phyloP scores from a whole-genome alignment of 768 basidiomycete genomes.

The Phaeolepiota aurea region DNA sequence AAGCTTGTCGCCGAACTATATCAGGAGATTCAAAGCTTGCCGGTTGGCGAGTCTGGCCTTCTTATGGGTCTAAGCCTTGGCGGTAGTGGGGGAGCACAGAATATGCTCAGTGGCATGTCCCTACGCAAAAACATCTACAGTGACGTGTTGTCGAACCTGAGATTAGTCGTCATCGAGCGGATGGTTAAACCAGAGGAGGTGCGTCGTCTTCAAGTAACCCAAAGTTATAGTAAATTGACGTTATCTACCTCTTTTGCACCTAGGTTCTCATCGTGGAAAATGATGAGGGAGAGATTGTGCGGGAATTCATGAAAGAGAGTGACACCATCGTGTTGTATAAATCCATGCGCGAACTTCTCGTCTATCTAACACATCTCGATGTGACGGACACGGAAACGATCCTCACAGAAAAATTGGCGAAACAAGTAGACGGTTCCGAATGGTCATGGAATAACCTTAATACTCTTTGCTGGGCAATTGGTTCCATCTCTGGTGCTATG shows the following conservation, averaged over 20 bases:
- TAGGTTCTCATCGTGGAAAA: constrained; percentile 98
- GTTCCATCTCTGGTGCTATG: constrained; percentile 98
- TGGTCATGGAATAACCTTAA: constrained; percentile 99
- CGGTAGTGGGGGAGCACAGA: constrained; percentile 50
- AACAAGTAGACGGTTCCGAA: constrained; percentile 95
- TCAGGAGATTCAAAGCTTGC: constrained; percentile 90
- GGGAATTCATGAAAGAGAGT: constrained; percentile 98
- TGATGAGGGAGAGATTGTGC: constrained; percentile 98
- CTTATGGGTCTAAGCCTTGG: constrained; percentile 88
- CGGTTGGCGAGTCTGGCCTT: constrained; percentile 77
- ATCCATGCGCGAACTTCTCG: constrained; percentile 94
- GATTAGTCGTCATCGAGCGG: constrained; percentile 93
- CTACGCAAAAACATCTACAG: constrained; percentile 92
- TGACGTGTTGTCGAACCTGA: constrained; percentile 89
- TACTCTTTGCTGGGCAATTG: constrained; percentile 99
- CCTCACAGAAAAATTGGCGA: constrained; percentile 92
- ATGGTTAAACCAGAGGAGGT: constrained; percentile 99
- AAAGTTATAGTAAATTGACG: not conserved
- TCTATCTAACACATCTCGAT: constrained; percentile 96
- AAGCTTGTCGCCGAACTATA: constrained; percentile 95
- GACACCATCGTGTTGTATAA: constrained; percentile 99
- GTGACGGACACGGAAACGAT: constrained; percentile 95
- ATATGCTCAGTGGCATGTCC: constrained; percentile 68
- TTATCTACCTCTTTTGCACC: constrained; percentile 1
- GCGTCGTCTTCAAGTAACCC: constrained; percentile 17